Base-by-base conservation (phyloP, 345 rosid species). In the Citrus mangshanensis region DNA sequence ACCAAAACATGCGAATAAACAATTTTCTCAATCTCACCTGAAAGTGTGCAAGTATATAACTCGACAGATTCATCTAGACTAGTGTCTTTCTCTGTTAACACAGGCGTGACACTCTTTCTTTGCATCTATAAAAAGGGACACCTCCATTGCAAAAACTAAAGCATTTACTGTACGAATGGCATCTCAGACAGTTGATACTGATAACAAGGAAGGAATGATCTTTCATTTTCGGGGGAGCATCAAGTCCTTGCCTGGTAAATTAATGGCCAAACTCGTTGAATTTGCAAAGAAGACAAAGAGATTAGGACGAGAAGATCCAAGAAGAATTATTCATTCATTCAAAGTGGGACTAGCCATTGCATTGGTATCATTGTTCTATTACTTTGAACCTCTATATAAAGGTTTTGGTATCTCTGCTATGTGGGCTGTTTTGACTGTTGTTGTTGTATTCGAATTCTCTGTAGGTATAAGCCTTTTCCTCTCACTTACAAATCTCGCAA, bases 371-470 rank as follows among this genome's bases (percentile, higher is more conserved):
- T 25, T 80, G 21, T 67, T 87, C 64, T 83, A 80, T 78, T 85
- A 79, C 51, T 76, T 71, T 12, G 74, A 78, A 49, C 82, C 88
- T 25, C 85, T 85, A 8, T 87, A 78, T 37, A 35, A 80, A 1
- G 82, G 79, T 55, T 81, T 87, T n/a, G 88, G 85, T 25, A 81
- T 74, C 76, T 76, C 81, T 68, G 87, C 88, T 55, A 79, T 87
- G 75, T 87, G 90, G 90, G 90, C 88, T 65, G 79, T 85, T 37
- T 70, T 87, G 35, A 85, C 90, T 68, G 90, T 85, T 37, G 84
- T 87, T 6, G 87, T 87, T 28, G 86, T 85, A 35, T 81, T 85
- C 55, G 88, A 87, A 74, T 85, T 85, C 82, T 82, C 84, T 25
- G 88, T 81, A 10, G 88, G 89, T 83, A 40, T 64, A 2, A 68